These are phyloP conservation scores for Hymenoscyphus occultus DNA, from an alignment of 2,329 filamentous ascomycete species.

Conservation along the genomic window DNA sequence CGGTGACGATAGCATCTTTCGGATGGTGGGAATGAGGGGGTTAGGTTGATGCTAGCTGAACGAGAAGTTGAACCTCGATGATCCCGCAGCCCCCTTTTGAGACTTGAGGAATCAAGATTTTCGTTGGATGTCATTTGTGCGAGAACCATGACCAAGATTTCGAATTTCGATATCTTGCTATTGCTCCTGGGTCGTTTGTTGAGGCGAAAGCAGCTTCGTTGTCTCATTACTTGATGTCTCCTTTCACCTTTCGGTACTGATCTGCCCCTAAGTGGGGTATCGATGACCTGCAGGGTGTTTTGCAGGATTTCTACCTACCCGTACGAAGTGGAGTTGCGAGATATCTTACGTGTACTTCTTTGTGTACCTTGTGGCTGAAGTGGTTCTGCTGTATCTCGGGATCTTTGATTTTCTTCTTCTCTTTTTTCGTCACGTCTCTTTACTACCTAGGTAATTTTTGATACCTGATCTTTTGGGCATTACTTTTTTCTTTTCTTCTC, in stretches of 20 bases:
- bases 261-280: background rate
- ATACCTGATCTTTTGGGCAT: too few species aligned
- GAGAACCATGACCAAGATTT: background rate
- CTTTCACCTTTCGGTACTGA: background rate
- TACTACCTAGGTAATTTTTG: background rate
- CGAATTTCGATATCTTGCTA: background rate
- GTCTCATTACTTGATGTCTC: background rate
- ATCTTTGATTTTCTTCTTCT: background rate
- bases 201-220: background rate
- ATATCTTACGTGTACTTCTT: slow-evolving; percentile 1
- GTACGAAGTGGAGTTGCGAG: background rate
- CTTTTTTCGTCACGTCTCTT: background rate
- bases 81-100: background rate
- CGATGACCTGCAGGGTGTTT: background rate
- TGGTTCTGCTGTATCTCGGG: background rate
- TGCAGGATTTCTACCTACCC: background rate
- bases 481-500: too few species aligned
- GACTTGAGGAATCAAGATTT: background rate
- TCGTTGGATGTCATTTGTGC: background rate
- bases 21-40: background rate
- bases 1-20: slow-evolving; percentile 53
- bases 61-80: background rate
- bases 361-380: background rate
- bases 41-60: background rate
- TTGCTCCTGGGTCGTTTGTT: background rate